Base-by-base conservation (phyloP, 306 rosid species). In the Parietaria judaica region DNA sequence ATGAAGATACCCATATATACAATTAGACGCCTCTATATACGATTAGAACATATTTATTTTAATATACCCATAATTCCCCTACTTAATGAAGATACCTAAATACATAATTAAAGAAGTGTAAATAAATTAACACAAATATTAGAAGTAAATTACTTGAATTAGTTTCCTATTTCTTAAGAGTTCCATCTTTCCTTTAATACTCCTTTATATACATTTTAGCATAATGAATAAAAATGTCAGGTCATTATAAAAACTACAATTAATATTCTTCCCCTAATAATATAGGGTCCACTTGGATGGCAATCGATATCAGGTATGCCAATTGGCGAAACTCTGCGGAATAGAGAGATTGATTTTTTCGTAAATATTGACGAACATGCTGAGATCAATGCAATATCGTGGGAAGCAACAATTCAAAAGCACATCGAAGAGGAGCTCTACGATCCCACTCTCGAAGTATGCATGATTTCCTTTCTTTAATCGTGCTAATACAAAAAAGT, bases 231-330 rank as follows among this genome's bases (percentile, higher is more conserved):
- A 23, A 23, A 23, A 23, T 23, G 31, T 23, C 31, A 23, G 31
- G 31, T 23, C 31, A 23, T 23, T 23, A 23, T 23, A 23, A 23
- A 23, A 23, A 23, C 31, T 23, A 23, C 31, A 23, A 62, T n/a
- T 49, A 51, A 48, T 63, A 57, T 71, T 55, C 64, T 73, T 78
- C 55, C 70, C 77, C 58, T 80, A 66, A 57, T 79, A 23, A 76
- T 77, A 58, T 86, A 91, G 98, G 96, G 98, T 71, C 98, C 98
- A 65, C 84, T 87, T 34, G 97, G 96, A 71, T 87, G 89, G 83
- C 97, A 85, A 66, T 81, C 95, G 59, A 52, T 83, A 67, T 74
- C 96, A 60, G 86, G 79, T 61, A 66, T 83, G 75, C 83, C 91
- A 65, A 57, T 68, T 8, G 95, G 90, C 72, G 89, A 77, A 66